A percentile compares a stretch with the other conserved stretches of the same genome.
Conservation (phyloP, 345 rosid species). For the Zanthoxylum bungeanum region DNA sequence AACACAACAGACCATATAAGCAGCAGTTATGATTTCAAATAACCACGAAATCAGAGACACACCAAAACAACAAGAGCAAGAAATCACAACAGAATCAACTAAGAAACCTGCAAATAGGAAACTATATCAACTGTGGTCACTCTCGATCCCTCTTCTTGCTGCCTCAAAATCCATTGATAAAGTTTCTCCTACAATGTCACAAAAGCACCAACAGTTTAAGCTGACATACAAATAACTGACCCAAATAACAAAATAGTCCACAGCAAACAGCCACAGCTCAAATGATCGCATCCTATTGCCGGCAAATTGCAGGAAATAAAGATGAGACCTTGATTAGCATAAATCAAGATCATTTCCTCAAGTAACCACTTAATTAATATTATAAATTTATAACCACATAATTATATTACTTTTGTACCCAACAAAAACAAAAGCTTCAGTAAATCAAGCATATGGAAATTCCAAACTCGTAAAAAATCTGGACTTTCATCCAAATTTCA, state of each 20-base stretch:
- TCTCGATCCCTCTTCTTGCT: slow-evolving; percentile 70
- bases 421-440: neutral
- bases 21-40: neutral
- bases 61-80: neutral
- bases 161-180: slow-evolving; percentile 74
- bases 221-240: neutral
- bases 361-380: neutral
- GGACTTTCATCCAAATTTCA: neutral
- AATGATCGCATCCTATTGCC: neutral
- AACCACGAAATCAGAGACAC: neutral
- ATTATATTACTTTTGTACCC: neutral
- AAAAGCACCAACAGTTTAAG: neutral
- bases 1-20: neutral
- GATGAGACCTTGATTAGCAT: neutral
- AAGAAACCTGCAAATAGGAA: slow-evolving; percentile 64
- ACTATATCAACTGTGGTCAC: slow-evolving; percentile 55
- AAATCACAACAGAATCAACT: no score
- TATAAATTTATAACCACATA: no score
- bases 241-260: neutral
- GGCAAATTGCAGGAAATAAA: neutral
- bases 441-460: neutral
- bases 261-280: neutral
- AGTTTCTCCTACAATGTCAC: slow-evolving; percentile 57
- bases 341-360: neutral
- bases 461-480: neutral